These are phyloP conservation scores for Aureobasidium pullulans DNA, from an alignment of 2,329 filamentous ascomycete genomes.

Conservation along the genomic window DNA sequence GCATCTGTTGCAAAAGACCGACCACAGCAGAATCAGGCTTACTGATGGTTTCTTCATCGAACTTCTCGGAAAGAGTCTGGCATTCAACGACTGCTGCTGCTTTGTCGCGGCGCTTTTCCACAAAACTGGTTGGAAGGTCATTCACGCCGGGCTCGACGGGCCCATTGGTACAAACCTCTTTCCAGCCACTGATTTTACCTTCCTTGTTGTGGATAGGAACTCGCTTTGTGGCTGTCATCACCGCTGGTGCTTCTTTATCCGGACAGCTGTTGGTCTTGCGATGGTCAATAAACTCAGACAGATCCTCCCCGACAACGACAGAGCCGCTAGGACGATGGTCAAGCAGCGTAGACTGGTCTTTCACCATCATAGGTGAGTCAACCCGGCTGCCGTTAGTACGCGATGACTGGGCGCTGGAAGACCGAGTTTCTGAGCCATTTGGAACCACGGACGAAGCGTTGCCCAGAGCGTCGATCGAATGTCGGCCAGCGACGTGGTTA, in stretches of 20 bases:
- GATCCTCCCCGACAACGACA: neutral
- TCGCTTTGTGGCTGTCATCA: neutral
- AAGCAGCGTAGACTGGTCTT: neutral
- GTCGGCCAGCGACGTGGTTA: neutral
- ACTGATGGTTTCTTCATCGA: slow-evolving; percentile 10
- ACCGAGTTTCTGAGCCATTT: neutral
- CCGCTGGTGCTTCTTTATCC: neutral
- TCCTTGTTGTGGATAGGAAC: slow-evolving; percentile 9
- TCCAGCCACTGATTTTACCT: slow-evolving; percentile 13
- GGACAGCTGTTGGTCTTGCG: neutral
- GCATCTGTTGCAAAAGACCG: slow-evolving; percentile 7
- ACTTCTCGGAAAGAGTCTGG: slow-evolving; percentile 4
- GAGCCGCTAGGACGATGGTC: neutral
- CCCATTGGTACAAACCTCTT: neutral
- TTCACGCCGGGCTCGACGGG: neutral
- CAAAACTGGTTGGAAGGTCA: slow-evolving; percentile 5
- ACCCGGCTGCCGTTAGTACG: neutral
- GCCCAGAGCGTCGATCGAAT: neutral
- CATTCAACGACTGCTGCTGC: neutral
- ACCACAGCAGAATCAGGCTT: slow-evolving; percentile 10
- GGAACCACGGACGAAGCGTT: neutral
- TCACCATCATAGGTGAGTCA: neutral
- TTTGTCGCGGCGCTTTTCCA: neutral
- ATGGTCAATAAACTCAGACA: slow-evolving; percentile 9
- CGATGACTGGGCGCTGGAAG: neutral